Base-by-base conservation (phyloP, 805 yeast genomes). In the Pichia manshurica region DNA sequence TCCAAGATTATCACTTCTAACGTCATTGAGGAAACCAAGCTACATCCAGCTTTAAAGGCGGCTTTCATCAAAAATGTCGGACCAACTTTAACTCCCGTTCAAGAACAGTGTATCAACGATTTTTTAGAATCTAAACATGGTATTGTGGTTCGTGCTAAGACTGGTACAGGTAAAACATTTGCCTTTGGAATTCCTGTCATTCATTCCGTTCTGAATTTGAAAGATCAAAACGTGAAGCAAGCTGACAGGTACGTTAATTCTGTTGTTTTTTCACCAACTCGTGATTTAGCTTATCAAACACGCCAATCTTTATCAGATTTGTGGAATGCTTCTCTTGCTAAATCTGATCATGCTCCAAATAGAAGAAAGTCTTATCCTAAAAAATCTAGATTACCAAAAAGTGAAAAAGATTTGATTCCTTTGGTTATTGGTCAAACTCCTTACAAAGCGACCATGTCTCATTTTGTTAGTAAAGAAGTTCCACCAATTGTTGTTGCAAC, bases 151-250 rank as follows among this genome's bases (percentile, higher is more conserved):
- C 75, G 95, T 58, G 96, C 97, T 23, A 87, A 87, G 64, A 89
- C 97, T 3, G 97, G 97, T 63, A 89, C 97, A 2, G 97, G 97
- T 59, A 89, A 89, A 64, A 89, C 97, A 0, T 79, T 86, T 53
- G 95, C 96, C 0, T 89, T 87, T 64, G 83, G 90, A 51, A 71
- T 90, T 38, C 96, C 96, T 2, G 68, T 86, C 12, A 68, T 87
- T 40, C 84, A 87, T 60, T 75, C 78, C 40, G 66, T 74, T 49
- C 54, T 69, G 55, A 20, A 40, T 8, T 29, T n/a, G 3, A 35
- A 22, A 16, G 58, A 57, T 49, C 61, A 55, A 42, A 61, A 58
- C 47, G 16, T 29, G 19, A 43, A 43, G n/a, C 38, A 50, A 7
- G 65, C 62, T 16, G 39, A 40, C 16, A 59, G 63, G 5, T 63